Evolutionary conservation across 768 basidiomycete genomes (phyloP).

Genomic region (Clathrus columnatus): DNA sequence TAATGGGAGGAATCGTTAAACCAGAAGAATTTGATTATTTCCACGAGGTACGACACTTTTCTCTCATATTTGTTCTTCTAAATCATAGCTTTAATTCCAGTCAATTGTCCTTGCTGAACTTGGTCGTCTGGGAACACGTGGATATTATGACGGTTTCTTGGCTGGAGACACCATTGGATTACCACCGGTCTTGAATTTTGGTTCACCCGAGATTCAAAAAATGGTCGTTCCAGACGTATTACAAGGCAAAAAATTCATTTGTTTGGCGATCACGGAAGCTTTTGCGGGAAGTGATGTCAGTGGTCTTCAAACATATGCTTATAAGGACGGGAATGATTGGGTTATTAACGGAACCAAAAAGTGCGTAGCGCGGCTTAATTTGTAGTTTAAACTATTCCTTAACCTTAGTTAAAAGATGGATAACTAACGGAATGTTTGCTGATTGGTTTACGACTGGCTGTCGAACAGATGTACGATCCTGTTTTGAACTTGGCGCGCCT

Average conservation of each 20-base stretch:
- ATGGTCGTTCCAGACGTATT: constrained; percentile 68
- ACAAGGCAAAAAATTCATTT: constrained; percentile 75
- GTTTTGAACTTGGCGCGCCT: not conserved
- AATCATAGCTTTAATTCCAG: constrained; percentile 27
- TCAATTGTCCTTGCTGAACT: constrained; percentile 77
- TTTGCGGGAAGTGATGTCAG: constrained; percentile 85
- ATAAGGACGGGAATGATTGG: constrained; percentile 78
- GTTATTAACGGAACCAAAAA: constrained; percentile 92
- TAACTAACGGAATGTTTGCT: constrained; percentile 78
- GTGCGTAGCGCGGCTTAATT: constrained; percentile 35
- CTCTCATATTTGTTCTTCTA: not conserved
- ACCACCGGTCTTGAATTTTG: constrained; percentile 85
- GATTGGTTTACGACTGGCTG: constrained; percentile 82
- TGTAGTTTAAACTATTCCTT: not conserved
- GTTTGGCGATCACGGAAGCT: constrained; percentile 87
- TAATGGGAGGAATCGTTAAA: constrained; percentile 68
- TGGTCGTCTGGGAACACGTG: constrained; percentile 73
- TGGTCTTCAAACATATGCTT: constrained; percentile 79
- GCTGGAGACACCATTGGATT: constrained; percentile 77
- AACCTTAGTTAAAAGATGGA: constrained; percentile 50
- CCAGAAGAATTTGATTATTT: constrained; percentile 92
- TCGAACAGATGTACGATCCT: constrained; percentile 47
- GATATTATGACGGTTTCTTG: constrained; percentile 80
- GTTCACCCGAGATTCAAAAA: constrained; percentile 59
- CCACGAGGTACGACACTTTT: constrained; percentile 54